Evolutionary conservation across 768 basidiomycete species (phyloP).

Genomic region (Thelephora ganbajun): DNA sequence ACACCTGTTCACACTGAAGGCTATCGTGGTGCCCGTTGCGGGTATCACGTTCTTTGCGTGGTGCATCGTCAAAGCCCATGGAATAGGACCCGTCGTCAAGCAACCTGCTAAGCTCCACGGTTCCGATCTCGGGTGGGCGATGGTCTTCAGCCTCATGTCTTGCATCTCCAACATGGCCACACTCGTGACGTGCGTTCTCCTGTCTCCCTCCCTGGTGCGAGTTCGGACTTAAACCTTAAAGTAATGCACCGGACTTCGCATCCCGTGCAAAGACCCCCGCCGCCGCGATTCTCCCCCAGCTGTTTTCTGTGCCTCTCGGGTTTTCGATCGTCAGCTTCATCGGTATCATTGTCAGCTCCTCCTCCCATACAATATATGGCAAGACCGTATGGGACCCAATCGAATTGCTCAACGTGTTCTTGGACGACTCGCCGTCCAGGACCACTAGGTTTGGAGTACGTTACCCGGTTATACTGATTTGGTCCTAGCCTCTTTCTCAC

Average conservation of each 20-base stretch:
- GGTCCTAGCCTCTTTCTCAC: slow-evolving; percentile 6
- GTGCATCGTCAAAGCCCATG: slow-evolving; percentile 65
- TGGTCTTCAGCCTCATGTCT: slow-evolving; percentile 59
- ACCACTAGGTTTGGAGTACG: slow-evolving; percentile 56
- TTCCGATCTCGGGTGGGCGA: slow-evolving; percentile 58
- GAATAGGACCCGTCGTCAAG: slow-evolving; percentile 61
- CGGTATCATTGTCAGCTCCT: slow-evolving; percentile 72
- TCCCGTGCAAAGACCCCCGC: slow-evolving; percentile 42
- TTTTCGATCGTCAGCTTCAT: slow-evolving; percentile 68
- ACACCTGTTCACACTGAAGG: slow-evolving; percentile 71
- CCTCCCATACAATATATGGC: slow-evolving; percentile 62
- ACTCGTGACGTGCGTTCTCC: slow-evolving; percentile 39
- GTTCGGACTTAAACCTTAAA: slow-evolving; percentile 11
- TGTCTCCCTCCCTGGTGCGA: slow-evolving; percentile 3
- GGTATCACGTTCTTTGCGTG: slow-evolving; percentile 65
- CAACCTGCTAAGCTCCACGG: slow-evolving; percentile 53
- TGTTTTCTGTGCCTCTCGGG: slow-evolving; percentile 56
- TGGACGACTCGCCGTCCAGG: slow-evolving; percentile 46
- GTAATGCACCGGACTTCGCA: slow-evolving; percentile 68
- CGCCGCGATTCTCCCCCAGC: slow-evolving; percentile 51
- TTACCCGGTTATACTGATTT: slow-evolving; percentile 1
- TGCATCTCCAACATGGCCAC: slow-evolving; percentile 75
- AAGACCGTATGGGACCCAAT: slow-evolving; percentile 72
- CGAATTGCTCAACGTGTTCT: slow-evolving; percentile 52
- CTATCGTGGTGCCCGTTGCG: slow-evolving; percentile 55